Evolutionary conservation across 495 filamentous ascomycete species (phyloP).

Genomic region (Chaetomidium leptoderma): DNA sequence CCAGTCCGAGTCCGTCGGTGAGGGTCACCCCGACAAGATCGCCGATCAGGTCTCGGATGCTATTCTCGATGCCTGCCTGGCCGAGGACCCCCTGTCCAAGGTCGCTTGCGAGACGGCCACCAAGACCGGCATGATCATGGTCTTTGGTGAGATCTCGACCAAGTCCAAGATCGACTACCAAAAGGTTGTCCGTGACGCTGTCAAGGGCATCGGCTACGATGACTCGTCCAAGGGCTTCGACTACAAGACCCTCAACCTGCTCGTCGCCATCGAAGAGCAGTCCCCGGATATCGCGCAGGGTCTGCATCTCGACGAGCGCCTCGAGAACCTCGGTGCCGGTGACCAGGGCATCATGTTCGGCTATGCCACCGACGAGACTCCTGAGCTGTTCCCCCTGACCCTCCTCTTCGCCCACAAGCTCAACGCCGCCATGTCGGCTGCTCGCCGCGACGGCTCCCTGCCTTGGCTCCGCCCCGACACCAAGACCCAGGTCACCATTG

Average conservation of each 20-base stretch:
- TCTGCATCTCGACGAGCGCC: slow-evolving; percentile 91
- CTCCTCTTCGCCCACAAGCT: slow-evolving; percentile 91
- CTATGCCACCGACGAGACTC: slow-evolving; percentile 98
- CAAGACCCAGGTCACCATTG: slow-evolving; percentile 98
- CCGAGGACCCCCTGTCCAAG: slow-evolving; percentile 94
- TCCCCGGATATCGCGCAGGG: slow-evolving; percentile 98
- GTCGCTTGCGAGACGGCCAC: slow-evolving; percentile 98
- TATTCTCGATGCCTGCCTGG: slow-evolving; percentile 94
- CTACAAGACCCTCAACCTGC: slow-evolving; percentile 98
- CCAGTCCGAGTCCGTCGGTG: slow-evolving; percentile 91
- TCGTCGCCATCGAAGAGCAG: slow-evolving; percentile 99
- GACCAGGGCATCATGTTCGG: slow-evolving; percentile 99
- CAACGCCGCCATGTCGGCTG: slow-evolving; percentile 84
- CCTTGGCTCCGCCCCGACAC: slow-evolving; percentile 97
- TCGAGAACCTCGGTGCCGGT: slow-evolving; percentile 97
- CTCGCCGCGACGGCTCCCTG: slow-evolving; percentile 77
- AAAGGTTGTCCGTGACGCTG: slow-evolving; percentile 88
- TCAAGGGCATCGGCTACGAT: slow-evolving; percentile 99
- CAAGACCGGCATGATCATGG: slow-evolving; percentile 99
- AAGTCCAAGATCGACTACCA: slow-evolving; percentile 95
- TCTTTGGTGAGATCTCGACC: slow-evolving; percentile 99
- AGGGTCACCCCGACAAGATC: slow-evolving; percentile 98
- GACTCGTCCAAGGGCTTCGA: slow-evolving; percentile 96
- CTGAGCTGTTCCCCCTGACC: slow-evolving; percentile 91
- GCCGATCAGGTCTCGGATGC: slow-evolving; percentile 98